These are phyloP conservation scores for Debaryomycetaceae sp. DNA, from an alignment of 1,139 yeast species.

Conservation along the genomic window DNA sequence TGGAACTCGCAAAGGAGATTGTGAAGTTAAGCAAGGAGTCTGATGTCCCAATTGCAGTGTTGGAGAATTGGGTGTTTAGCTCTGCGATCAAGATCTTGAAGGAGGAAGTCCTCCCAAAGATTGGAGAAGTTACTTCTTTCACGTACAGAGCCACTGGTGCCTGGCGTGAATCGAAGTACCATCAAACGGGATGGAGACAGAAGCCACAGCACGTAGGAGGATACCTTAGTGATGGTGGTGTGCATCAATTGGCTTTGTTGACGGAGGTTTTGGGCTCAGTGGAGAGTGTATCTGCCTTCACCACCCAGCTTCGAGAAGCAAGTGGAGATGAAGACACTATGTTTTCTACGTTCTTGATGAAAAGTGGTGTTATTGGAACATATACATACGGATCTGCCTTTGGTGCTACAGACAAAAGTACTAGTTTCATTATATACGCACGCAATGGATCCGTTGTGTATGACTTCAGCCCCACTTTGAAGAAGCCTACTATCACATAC, in stretches of 20 bases:
- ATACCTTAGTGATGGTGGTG: slow-evolving; percentile 90
- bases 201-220: slow-evolving; percentile 92
- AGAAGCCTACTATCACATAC: slow-evolving; percentile 43
- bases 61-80: slow-evolving; percentile 83
- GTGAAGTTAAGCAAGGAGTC: slow-evolving; percentile 60
- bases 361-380: slow-evolving; percentile 73
- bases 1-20: slow-evolving; percentile 75
- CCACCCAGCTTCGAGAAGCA: slow-evolving; percentile 69
- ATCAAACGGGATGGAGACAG: slow-evolving; percentile 78
- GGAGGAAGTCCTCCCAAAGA: slow-evolving; percentile 56
- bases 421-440: slow-evolving; percentile 70
- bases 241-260: slow-evolving; percentile 83
- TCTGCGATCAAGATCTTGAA: slow-evolving; percentile 50
- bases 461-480: slow-evolving; percentile 55
- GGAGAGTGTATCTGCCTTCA: slow-evolving; percentile 63
- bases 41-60: slow-evolving; percentile 65
- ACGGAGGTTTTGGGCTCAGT: slow-evolving; percentile 81
- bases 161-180: slow-evolving; percentile 65
- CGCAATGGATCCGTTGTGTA: slow-evolving; percentile 68
- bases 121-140: slow-evolving; percentile 76
- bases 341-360: slow-evolving; percentile 63
- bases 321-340: slow-evolving; percentile 81
- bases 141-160: slow-evolving; percentile 82
- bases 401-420: slow-evolving; percentile 74
- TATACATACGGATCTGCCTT: slow-evolving; percentile 90